A percentile compares a stretch with the other conserved stretches of the same genome.
Conservation (phyloP, 78 protist genomes). For the slime mould (Dictyostelium discoideum) region DNA sequence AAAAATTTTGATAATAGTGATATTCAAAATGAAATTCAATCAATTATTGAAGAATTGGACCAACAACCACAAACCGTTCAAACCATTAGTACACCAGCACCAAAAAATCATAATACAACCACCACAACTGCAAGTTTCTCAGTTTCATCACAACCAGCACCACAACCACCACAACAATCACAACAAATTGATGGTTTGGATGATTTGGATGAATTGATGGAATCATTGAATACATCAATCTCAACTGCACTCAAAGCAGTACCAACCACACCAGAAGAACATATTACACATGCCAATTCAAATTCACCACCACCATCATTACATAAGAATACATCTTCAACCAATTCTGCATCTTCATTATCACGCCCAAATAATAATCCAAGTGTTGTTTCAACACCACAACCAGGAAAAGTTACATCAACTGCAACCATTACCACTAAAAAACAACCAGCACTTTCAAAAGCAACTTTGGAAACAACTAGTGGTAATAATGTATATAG, state of each 20-base stretch:
- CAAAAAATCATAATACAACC: background rate
- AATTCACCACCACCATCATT: slow-evolving; percentile 20
- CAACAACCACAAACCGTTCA: slow-evolving; percentile 12
- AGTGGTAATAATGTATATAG: background rate
- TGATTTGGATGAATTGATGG: slow-evolving; percentile 83
- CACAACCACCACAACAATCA: background rate
- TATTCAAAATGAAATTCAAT: slow-evolving; percentile 38
- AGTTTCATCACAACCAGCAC: slow-evolving; percentile 7
- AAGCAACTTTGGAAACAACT: slow-evolving; percentile 37
- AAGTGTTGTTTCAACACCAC: background rate
- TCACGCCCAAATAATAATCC: slow-evolving; percentile 17
- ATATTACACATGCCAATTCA: background rate
- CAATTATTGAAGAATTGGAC: slow-evolving; percentile 44
- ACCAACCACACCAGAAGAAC: slow-evolving; percentile 46
- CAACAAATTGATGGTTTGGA: slow-evolving; percentile 7
- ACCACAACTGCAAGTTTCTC: background rate
- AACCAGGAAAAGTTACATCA: slow-evolving; percentile 21
- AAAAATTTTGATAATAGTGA: background rate
- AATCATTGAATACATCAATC: slow-evolving; percentile 41
- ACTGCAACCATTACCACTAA: slow-evolving; percentile 41
- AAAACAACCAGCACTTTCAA: slow-evolving; percentile 30
- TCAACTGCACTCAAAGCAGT: slow-evolving; percentile 34
- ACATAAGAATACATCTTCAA: background rate
- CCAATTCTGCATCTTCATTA: slow-evolving; percentile 14
- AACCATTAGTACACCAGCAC: background rate